Percentiles rank a stretch among this genome's conserved stretches.
Conservation (phyloP, 331 rosid genomes). For the Arachis monticola region DNA sequence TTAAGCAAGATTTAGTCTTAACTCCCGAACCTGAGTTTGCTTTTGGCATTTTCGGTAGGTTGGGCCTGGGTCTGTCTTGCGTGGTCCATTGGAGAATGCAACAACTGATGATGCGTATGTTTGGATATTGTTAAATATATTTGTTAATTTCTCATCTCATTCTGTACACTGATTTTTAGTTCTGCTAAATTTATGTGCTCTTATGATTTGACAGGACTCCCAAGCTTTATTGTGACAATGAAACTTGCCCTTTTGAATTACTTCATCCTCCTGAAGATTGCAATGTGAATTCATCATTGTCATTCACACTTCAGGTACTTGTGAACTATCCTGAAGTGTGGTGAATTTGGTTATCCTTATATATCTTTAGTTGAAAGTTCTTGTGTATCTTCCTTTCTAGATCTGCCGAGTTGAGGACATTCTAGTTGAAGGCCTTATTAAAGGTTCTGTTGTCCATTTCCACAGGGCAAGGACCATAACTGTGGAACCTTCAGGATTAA, state of each 20-base stretch:
- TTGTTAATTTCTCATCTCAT: conserved; percentile 33
- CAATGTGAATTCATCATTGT: conserved; percentile 90
- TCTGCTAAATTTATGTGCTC: conserved; percentile 36
- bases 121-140: conserved; percentile 38
- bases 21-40: conserved; percentile 18
- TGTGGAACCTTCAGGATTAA: conserved; percentile 76
- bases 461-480: conserved; percentile 92
- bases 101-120: conserved; percentile 80
- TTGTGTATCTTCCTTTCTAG: conserved; percentile 52
- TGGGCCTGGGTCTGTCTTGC: conserved; percentile 95
- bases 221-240: conserved; percentile 71
- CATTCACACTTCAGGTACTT: conserved; percentile 95
- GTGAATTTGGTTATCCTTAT: conserved; percentile 36
- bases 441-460: conserved; percentile 97
- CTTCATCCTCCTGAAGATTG: conserved; percentile 98
- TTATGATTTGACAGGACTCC: conserved; percentile 68
- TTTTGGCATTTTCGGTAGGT: conserved; percentile 57
- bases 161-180: conserved; percentile 18
- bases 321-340: conserved; percentile 25
- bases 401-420: conserved; percentile 95
- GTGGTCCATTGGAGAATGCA: conserved; percentile 92
- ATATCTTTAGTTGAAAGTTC: conserved; percentile 35
- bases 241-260: conserved; percentile 81
- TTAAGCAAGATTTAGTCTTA: conserved; percentile 21
- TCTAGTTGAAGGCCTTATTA: conserved; percentile 80